Base-by-base conservation (phyloP, 305 asterid genomes). In the Striga hermonthica region DNA sequence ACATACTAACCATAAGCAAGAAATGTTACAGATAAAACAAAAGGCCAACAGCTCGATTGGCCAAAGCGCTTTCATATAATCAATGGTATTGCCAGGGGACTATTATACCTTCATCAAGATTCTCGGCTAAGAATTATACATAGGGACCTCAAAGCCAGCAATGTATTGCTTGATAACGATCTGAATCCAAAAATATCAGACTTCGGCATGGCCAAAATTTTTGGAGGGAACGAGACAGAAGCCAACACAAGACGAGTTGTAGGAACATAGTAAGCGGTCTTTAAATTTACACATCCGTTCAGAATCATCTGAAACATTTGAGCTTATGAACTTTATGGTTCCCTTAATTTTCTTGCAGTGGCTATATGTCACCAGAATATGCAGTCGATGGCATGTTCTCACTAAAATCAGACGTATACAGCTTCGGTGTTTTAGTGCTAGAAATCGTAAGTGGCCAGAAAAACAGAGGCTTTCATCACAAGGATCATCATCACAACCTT, bases 31-130 rank as follows among this genome's bases (percentile, higher is more conserved):
- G 57, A 4, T 16, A 22, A 52, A 52, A 9, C 4, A 52, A 9
- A 16, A 16, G 28, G 7, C 22, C 15, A 9, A 11, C 6, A 15
- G 5, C 36, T 52, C n/a, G 57, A 52, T 15, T 52, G 57, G 36
- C 36, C 57, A 3, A 52, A 52, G 9, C 57, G 57, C 5, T 52
- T 7, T 4, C 57, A 15, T 13, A 52, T 52, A 7, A 16, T 52
- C 9, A 16, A 52, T 0, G 57, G 57, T 3, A 52, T 52, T 13
- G 57, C 57, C 7, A 52, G 57, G 36, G 57, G 57, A 52, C 36
- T 52, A 10, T 16, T 52, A 10, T 52, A 52, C 22, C 57, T 52
- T 52, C 57, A 52, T 52, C 57, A 52, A 15, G 57, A 52, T 52
- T 52, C 57, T 3, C 28, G 57, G 9, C 28, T 52, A 28, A 52